phyloP scores from a whole-genome alignment of 1,284 basidiomycete genomes.

The Ceratobasidium sp. region DNA sequence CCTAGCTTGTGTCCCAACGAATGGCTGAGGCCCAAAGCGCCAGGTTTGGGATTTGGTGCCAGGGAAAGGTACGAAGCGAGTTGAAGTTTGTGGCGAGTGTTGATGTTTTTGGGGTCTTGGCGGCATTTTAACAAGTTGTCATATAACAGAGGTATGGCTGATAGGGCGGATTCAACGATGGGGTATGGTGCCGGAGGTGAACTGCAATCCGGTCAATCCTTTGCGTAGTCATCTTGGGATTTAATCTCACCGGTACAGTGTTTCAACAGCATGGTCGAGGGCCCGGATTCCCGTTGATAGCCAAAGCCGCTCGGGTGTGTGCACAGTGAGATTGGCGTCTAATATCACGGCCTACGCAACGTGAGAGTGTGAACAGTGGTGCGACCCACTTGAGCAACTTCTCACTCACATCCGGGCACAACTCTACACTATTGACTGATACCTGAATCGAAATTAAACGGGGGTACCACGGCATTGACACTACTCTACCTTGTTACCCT shows the following conservation, averaged over 20 bases:
- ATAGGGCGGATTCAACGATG: slow-evolving; percentile 50
- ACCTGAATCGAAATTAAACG: slow-evolving; percentile 8
- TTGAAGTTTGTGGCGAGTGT: slow-evolving; percentile 75
- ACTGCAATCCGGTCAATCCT: slow-evolving; percentile 10
- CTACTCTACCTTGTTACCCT: slow-evolving; percentile 70
- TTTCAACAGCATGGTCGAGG: slow-evolving; percentile 80
- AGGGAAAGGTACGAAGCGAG: slow-evolving; percentile 84
- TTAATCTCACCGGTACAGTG: slow-evolving; percentile 57
- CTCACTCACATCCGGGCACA: slow-evolving; percentile 67
- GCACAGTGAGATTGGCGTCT: slow-evolving; percentile 79
- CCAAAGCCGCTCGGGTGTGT: slow-evolving; percentile 83
- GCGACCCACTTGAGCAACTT: not conserved
- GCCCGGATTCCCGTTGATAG: slow-evolving; percentile 82
- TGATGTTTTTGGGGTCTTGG: slow-evolving; percentile 69
- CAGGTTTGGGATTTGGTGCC: slow-evolving; percentile 71
- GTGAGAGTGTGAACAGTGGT: not conserved
- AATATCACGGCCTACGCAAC: slow-evolving; percentile 69
- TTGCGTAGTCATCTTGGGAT: not conserved
- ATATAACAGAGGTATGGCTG: slow-evolving; percentile 73
- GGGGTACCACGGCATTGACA: not conserved
- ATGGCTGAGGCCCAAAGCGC: slow-evolving; percentile 80
- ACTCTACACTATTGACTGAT: slow-evolving; percentile 65
- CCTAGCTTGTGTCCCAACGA: slow-evolving; percentile 81
- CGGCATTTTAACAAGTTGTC: slow-evolving; percentile 77
- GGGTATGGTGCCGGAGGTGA: slow-evolving; percentile 48